Base-by-base conservation (phyloP, 2,329 filamentous ascomycete species). In the Xylaria sp. region DNA sequence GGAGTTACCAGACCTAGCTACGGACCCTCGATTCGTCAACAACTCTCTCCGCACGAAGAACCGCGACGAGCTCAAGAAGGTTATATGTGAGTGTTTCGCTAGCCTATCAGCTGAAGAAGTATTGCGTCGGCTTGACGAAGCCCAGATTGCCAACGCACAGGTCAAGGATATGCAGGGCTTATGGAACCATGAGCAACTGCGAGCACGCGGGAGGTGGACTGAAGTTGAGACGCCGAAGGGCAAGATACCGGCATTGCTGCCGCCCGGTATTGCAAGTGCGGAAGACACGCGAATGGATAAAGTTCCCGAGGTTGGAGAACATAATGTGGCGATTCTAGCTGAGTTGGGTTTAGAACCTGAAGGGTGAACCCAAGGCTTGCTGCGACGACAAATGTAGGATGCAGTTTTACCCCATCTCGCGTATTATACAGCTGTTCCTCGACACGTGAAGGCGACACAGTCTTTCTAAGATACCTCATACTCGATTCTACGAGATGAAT, bases 151-250 rank as follows among this genome's bases (percentile, higher is more conserved):
- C 0, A 88, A 88, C 71, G 85, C 86, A 2, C 86, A 82, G 44
- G 81, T 88, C 25, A 88, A 87, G 64, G 82, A 86, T 54, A 87
- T 89, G 85, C 78, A 84, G 12, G 84, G 80, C 2, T 80, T 88
- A 0, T 88, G 86, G 86, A 76, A 83, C 0, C 87, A 89, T 69
- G 83, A 83, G 1, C 87, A 88, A 69, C 79, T 88, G 0, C 75
- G 79, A 51, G 85, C 86, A 1, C 78, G 87, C n/a, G 76, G 78
- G 0, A 78, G 87, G 12, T 89, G 86, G 86, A 82, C 83, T 0
- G 77, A 86, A 59, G 79, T 89, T 12, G 76, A 84, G 20, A 87
- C 84, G 0, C 80, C 84, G 0, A 77, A 73, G 1, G 85, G 87
- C 0, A 72, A 23, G 2, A 80, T 88, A 18, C 82, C 84, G 1